phyloP scores from a whole-genome alignment of 2,329 filamentous ascomycete species.

The Pestalotiopsis sp. region DNA sequence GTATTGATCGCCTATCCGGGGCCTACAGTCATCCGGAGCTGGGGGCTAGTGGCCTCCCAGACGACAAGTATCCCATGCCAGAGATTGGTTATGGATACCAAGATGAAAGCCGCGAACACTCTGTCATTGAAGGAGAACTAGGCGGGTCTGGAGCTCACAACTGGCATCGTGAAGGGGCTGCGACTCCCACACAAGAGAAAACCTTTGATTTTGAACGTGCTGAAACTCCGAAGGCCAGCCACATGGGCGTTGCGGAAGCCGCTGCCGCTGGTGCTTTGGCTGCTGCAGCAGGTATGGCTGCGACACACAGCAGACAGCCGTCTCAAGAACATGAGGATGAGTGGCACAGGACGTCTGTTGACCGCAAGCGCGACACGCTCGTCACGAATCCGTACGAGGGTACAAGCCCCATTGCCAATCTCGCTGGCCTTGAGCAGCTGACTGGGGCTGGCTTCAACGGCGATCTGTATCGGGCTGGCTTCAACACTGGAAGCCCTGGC shows the following conservation, averaged over 20 bases:
- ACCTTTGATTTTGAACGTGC: slow-evolving; percentile 28
- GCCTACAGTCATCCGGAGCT: slow-evolving; percentile 55
- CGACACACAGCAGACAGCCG: slow-evolving; percentile 50
- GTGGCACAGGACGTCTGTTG: slow-evolving; percentile 62
- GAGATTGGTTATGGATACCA: slow-evolving; percentile 67
- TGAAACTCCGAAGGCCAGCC: slow-evolving; percentile 28
- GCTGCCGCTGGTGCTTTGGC: slow-evolving; percentile 56
- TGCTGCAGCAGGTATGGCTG: slow-evolving; percentile 46
- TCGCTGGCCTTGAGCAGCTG: slow-evolving; percentile 50
- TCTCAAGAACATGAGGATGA: slow-evolving; percentile 64
- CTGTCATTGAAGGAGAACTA: slow-evolving; percentile 74
- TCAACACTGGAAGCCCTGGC: slow-evolving; percentile 59
- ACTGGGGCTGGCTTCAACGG: slow-evolving; percentile 35
- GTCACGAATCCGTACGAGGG: slow-evolving; percentile 69
- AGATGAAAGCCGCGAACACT: slow-evolving; percentile 66
- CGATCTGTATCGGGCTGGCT: slow-evolving; percentile 41
- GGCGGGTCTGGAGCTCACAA: slow-evolving; percentile 43
- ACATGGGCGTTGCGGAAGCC: slow-evolving; percentile 42
- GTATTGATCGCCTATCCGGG: slow-evolving; percentile 56
- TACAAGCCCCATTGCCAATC: slow-evolving; percentile 60
- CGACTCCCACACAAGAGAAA: slow-evolving; percentile 34
- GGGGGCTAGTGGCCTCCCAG: slow-evolving; percentile 69
- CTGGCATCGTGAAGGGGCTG: slow-evolving; percentile 27
- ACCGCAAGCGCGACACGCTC: slow-evolving; percentile 65
- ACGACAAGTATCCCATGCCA: slow-evolving; percentile 69